Percentiles rank a stretch among this genome's conserved stretches.
phyloP scores from a whole-genome alignment of 768 basidiomycete species.

The Agaricus subrufescens region DNA sequence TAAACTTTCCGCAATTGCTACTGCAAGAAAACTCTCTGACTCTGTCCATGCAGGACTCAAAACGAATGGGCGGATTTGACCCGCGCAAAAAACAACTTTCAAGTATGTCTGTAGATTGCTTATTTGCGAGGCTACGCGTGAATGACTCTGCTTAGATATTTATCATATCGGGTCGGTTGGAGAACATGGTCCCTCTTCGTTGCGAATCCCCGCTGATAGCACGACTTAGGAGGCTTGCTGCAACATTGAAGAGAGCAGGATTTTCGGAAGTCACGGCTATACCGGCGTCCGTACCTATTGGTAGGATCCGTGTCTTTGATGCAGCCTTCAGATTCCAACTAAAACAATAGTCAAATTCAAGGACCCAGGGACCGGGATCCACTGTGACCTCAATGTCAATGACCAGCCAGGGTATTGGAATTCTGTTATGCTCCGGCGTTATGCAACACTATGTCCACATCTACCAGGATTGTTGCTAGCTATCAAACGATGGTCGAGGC shows the following conservation, averaged over 20 bases:
- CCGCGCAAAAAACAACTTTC: slow-evolving; percentile 9
- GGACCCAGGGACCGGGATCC: slow-evolving; percentile 35
- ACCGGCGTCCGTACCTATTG: slow-evolving; percentile 40
- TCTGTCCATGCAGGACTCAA: slow-evolving; percentile 19
- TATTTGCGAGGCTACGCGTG: neutral
- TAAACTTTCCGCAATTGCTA: slow-evolving; percentile 19
- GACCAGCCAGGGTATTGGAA: slow-evolving; percentile 51
- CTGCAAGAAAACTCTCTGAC: neutral
- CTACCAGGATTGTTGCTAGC: slow-evolving; percentile 38
- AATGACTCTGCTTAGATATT: slow-evolving; percentile 16
- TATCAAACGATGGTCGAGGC: slow-evolving; percentile 60
- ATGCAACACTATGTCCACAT: slow-evolving; percentile 41
- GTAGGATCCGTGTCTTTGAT: slow-evolving; percentile 16
- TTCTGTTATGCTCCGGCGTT: slow-evolving; percentile 45
- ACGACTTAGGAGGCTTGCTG: slow-evolving; percentile 24
- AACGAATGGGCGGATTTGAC: slow-evolving; percentile 13
- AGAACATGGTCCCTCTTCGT: neutral
- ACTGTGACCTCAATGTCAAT: slow-evolving; percentile 61
- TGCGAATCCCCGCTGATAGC: neutral
- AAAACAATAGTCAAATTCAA: slow-evolving; percentile 42
- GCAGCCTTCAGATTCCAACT: neutral
- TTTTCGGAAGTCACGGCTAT: slow-evolving; percentile 28
- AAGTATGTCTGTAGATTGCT: neutral
- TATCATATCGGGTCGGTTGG: slow-evolving; percentile 22
- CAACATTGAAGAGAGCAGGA: slow-evolving; percentile 22